Evolutionary conservation across 164 flowering plant species (phyloP).

Genomic region (Paratinospora sagittata): DNA sequence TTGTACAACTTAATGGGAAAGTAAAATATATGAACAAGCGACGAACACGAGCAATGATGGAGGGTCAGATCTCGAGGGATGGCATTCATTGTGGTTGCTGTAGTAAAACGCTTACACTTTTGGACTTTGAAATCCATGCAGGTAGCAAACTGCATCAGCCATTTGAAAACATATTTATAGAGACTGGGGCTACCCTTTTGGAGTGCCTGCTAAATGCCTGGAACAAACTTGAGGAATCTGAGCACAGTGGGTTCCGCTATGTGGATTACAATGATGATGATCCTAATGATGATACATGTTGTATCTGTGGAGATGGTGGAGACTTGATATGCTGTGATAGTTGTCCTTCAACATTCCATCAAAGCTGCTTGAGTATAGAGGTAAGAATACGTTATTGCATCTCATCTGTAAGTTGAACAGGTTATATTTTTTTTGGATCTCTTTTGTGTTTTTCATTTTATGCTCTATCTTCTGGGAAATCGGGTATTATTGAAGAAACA

Average conservation of each 20-base stretch:
- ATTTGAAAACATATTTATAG: constrained; percentile 60
- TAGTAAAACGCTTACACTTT: constrained; percentile 70
- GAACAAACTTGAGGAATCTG: constrained; percentile 55
- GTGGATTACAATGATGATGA: constrained; percentile 66
- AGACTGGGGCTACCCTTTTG: constrained; percentile 66
- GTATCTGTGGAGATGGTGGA: constrained; percentile 96
- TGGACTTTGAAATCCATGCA: constrained; percentile 92
- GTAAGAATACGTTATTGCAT: constrained; percentile 29
- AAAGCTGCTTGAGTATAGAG: constrained; percentile 73
- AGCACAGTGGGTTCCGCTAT: constrained; percentile 38
- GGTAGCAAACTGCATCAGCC: constrained; percentile 87
- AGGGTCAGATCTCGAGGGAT: constrained; percentile 83
- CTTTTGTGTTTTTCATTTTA: background rate
- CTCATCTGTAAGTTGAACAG: background rate
- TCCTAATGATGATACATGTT: constrained; percentile 98
- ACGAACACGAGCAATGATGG: constrained; percentile 49
- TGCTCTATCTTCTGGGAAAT: background rate
- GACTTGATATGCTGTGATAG: constrained; percentile 97
- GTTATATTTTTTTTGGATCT: background rate
- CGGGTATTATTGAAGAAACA: background rate
- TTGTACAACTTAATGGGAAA: constrained; percentile 53
- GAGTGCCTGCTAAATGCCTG: constrained; percentile 85
- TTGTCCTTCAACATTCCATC: constrained; percentile 98
- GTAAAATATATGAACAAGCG: constrained; percentile 82
- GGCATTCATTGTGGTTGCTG: constrained; percentile 96